These are phyloP conservation scores for Sphaerostilbella broomeana DNA, from an alignment of 2,329 filamentous ascomycete species.

Conservation along the genomic window DNA sequence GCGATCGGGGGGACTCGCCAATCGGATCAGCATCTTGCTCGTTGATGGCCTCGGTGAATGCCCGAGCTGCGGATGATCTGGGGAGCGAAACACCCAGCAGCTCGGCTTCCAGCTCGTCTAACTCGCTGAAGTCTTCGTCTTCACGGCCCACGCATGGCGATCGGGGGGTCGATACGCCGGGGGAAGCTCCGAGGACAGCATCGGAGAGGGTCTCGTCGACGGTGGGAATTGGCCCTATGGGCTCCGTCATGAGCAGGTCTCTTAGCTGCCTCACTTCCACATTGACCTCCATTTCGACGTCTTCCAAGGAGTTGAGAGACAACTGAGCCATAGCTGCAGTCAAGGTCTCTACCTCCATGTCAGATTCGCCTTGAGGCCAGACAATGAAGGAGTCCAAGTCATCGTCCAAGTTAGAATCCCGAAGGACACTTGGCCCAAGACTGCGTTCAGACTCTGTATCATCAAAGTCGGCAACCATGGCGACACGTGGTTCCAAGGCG, in stretches of 20 bases:
- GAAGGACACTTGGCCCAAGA: constrained; percentile 4
- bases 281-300: neutral
- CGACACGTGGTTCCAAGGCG: too few relatives aligned
- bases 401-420: constrained; percentile 5
- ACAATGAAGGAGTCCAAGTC: constrained; percentile 4
- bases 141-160: constrained; percentile 4
- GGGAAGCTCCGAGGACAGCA: constrained; percentile 3
- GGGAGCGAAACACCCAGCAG: neutral
- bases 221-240: constrained; percentile 5
- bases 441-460: neutral
- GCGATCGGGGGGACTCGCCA: neutral
- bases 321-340: constrained; percentile 11
- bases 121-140: constrained; percentile 8
- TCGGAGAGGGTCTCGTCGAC: constrained; percentile 9
- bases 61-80: neutral
- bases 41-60: neutral
- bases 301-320: neutral
- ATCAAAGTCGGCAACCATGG: too few relatives aligned
- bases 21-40: neutral
- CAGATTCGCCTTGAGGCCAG: neutral
- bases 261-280: neutral
- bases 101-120: neutral
- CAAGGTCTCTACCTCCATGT: constrained; percentile 7
- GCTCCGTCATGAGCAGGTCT: constrained; percentile 1
- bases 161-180: constrained; percentile 5